Conservation (phyloP, 2,329 filamentous ascomycete genomes). For the Neofusicoccum cordaticola region DNA sequence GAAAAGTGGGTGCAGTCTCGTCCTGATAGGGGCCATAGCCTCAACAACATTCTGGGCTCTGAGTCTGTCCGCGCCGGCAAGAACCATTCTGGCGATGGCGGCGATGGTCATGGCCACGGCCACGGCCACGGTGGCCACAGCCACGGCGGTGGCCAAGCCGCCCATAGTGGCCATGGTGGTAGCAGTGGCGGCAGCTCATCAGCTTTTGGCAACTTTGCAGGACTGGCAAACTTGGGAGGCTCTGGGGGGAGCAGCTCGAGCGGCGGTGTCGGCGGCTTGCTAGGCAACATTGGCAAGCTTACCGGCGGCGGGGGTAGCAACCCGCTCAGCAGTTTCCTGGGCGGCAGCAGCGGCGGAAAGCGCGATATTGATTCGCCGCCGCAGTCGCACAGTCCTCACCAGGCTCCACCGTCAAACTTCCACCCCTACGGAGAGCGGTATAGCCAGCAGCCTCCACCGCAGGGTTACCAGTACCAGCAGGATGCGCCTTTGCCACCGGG, state of each 20-base stretch:
- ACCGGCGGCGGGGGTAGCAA: conserved; percentile 5
- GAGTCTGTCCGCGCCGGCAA: conserved; percentile 78
- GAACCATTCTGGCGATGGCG: conserved; percentile 60
- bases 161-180: background rate
- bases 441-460: background rate
- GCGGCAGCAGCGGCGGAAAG: conserved; percentile 10
- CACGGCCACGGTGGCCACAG: conserved; percentile 25
- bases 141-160: background rate
- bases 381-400: background rate
- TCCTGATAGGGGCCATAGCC: conserved; percentile 61
- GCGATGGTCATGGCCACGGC: conserved; percentile 23
- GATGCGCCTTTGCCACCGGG: conserved; percentile 15
- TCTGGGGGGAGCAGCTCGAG: conserved; percentile 5
- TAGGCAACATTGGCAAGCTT: conserved; percentile 11
- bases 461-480: conserved; percentile 12
- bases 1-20: conserved; percentile 74
- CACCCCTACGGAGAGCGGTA: conserved; percentile 2
- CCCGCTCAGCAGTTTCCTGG: conserved; percentile 15
- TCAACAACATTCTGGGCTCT: conserved; percentile 75
- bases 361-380: conserved; percentile 11
- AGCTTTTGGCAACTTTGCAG: background rate
- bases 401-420: background rate
- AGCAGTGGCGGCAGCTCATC: background rate
- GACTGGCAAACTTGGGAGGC: background rate
- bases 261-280: conserved; percentile 2